Base-by-base conservation (phyloP, 352 stramenopile species). In the Hyphochytrium catenoides region DNA sequence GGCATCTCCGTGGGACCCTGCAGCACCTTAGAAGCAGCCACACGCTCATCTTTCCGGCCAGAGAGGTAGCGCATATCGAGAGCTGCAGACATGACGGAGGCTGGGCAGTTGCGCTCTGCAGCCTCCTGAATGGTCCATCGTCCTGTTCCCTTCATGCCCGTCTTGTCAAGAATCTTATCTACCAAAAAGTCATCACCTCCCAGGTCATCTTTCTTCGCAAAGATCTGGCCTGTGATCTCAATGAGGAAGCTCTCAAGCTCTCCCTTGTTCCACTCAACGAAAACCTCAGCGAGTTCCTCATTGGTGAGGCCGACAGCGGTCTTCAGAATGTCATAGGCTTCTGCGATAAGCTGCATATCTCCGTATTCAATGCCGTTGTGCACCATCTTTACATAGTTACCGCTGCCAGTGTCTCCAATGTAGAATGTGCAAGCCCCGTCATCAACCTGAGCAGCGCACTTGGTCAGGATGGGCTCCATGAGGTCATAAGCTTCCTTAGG, bases 361-460 rank as follows among this genome's bases (percentile, higher is more conserved):
- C 86, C 90, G 62, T 99, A 99, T 57, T 99, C 91, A 50, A 99
- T 97, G 43, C 91, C 91, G 66, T 99, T 99, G 75, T 99, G 91
- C 41, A 98, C 87, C 90, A 98, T 99, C 68, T 99, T 98, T 34
- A 99, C 89, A 61, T 99, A 98, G 65, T 99, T 97, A 39, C 91
- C 91, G 21, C 73, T 73, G 46, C 91, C 91, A 24, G 91, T 74
- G 12, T 71, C 73, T 24, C 91, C 91, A 32, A 95, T 57, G 60
- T 98, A 97, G 31, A 82, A 93, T 15, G 86, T 95, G 56, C 91
- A 98, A 15, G 88, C 61, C 16, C 79, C 79, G 41, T 87, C 73
- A 42, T 84, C 65, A 15, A 93, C 83, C 56, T 95, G 76, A 3
- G 91, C 91, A 1, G 90, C 87, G 50, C 85, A 93, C 58, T 96